Conservation (phyloP, 495 filamentous ascomycete genomes). For the Hypoxylon lenormandii region DNA sequence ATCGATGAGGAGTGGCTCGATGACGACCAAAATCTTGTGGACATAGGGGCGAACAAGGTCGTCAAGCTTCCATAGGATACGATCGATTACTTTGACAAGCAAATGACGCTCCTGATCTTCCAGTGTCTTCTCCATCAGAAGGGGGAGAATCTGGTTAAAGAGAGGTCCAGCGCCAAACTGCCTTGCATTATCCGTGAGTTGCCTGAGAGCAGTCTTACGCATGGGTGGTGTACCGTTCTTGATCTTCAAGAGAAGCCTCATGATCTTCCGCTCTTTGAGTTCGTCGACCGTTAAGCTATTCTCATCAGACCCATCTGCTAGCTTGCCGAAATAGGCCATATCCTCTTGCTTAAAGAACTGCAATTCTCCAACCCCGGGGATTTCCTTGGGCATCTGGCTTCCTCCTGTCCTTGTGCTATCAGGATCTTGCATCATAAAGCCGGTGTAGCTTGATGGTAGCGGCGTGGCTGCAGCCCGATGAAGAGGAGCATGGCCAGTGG, state of each 20-base stretch:
- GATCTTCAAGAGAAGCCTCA: constrained; percentile 95
- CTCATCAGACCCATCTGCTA: constrained; percentile 95
- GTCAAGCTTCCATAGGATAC: constrained; percentile 97
- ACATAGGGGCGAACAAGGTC: constrained; percentile 96
- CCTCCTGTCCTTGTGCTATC: constrained; percentile 82
- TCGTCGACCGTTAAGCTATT: constrained; percentile 92
- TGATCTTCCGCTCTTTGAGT: constrained; percentile 97
- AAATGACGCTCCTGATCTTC: constrained; percentile 99
- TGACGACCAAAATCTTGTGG: constrained; percentile 98
- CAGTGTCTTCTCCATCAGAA: constrained; percentile 98
- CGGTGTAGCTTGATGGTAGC: constrained; percentile 69
- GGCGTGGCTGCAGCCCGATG: constrained; percentile 84
- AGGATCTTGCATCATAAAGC: constrained; percentile 98
- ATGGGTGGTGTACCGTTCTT: constrained; percentile 99
- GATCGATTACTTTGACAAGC: constrained; percentile 98
- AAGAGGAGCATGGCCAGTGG: constrained; percentile 79
- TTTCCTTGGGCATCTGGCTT: constrained; percentile 94
- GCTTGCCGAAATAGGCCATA: constrained; percentile 98
- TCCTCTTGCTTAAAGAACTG: constrained; percentile 99
- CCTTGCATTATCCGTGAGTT: constrained; percentile 96
- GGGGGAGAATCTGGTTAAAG: constrained; percentile 96
- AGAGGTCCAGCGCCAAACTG: constrained; percentile 95
- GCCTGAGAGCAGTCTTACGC: constrained; percentile 98
- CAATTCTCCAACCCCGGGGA: constrained; percentile 95
- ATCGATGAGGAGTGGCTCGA: constrained; percentile 97